Conservation (phyloP, 2,329 filamentous ascomycete genomes). For the Aspergillus sp. region DNA sequence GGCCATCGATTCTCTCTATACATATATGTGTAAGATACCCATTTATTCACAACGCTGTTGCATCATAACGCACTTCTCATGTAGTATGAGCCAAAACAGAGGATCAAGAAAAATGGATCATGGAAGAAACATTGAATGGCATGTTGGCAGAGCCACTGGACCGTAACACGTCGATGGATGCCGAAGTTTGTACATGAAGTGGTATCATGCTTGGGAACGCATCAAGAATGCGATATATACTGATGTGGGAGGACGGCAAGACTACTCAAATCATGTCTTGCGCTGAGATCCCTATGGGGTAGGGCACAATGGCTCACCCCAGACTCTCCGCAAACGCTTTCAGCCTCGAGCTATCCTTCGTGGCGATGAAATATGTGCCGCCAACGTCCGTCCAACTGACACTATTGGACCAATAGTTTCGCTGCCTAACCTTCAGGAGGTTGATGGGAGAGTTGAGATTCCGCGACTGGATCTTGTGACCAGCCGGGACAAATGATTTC, state of each 20-base stretch:
- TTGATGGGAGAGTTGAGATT: conserved; percentile 81
- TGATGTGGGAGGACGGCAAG: not conserved
- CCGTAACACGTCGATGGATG: not conserved
- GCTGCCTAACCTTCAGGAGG: conserved; percentile 72
- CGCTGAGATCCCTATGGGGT: not conserved
- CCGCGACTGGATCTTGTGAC: conserved; percentile 69
- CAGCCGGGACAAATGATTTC: conserved; percentile 83
- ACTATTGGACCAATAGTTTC: conserved; percentile 65
- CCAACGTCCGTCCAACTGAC: conserved; percentile 90
- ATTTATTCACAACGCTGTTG: conserved; percentile 7
- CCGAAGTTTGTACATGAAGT: conserved; percentile 12
- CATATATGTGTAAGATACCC: conserved; percentile 10
- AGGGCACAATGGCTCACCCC: conserved; percentile 17
- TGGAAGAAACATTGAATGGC: not conserved
- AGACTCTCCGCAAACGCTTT: conserved; percentile 47
- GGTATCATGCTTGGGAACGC: conserved; percentile 15
- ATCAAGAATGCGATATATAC: conserved; percentile 5
- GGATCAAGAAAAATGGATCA: conserved; percentile 7
- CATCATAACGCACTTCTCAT: conserved; percentile 2
- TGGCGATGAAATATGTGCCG: conserved; percentile 86
- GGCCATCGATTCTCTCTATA: not conserved
- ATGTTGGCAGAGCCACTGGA: not conserved
- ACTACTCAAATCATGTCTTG: not conserved
- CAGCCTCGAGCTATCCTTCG: conserved; percentile 63
- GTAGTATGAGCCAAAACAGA: conserved; percentile 2